phyloP scores from a whole-genome alignment of 345 rosid genomes.

The Eucalyptus viminalis region DNA sequence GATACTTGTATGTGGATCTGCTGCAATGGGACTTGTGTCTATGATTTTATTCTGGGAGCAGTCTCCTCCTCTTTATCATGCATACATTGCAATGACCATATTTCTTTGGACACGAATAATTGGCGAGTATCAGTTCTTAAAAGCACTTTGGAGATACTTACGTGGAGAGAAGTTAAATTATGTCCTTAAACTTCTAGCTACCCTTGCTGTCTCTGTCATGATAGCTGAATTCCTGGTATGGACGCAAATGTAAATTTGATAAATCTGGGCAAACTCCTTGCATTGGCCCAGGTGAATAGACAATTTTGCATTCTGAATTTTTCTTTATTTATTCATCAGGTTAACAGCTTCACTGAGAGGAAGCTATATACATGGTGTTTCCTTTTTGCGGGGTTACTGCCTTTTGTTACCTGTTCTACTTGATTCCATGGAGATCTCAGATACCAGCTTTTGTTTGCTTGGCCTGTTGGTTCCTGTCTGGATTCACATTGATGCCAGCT shows the following conservation, averaged over 20 bases:
- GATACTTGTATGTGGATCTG: constrained; percentile 47
- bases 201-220: constrained; percentile 35
- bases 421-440: constrained; percentile 71
- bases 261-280: not conserved
- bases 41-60: constrained; percentile 45
- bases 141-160: constrained; percentile 52
- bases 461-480: constrained; percentile 73
- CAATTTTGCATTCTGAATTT: not conserved
- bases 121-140: constrained; percentile 45
- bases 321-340: constrained; percentile 42
- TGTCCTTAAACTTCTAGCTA: constrained; percentile 38
- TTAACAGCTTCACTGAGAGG: constrained; percentile 88
- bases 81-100: constrained; percentile 76
- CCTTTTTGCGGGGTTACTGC: constrained; percentile 41
- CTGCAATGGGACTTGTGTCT: constrained; percentile 48
- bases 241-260: not conserved
- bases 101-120: constrained; percentile 79
- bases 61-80: constrained; percentile 90
- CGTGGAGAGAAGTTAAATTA: constrained; percentile 26
- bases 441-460: constrained; percentile 65
- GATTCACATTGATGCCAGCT: constrained; percentile 92
- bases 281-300: not conserved
- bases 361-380: constrained; percentile 92
- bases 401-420: constrained; percentile 35
- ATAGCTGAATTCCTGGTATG: constrained; percentile 84